Evolutionary conservation across 768 basidiomycete genomes (phyloP).

Genomic region (Fomitopsis pulvina): DNA sequence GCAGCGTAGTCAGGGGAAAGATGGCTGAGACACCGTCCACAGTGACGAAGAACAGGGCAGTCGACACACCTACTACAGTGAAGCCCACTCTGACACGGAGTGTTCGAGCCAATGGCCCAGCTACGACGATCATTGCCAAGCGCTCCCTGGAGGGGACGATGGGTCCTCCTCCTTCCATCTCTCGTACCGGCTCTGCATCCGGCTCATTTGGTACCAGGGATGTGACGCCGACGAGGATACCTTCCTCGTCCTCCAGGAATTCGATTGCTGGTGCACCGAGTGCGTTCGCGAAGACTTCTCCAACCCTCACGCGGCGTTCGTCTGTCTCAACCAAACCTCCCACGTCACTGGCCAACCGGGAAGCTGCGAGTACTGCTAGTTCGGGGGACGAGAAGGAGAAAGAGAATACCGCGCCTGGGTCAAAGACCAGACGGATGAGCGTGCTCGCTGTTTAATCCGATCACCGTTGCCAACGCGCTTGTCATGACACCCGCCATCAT

Average conservation of each 20-base stretch:
- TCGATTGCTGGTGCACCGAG: slow-evolving; percentile 10
- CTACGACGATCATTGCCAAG: slow-evolving; percentile 15
- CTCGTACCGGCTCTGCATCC: slow-evolving; percentile 7
- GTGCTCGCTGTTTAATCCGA: slow-evolving; percentile 12
- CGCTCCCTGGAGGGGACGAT: slow-evolving; percentile 33
- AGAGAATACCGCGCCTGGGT: slow-evolving; percentile 26
- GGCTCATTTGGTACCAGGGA: slow-evolving; percentile 1
- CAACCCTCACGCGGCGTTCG: slow-evolving; percentile 11
- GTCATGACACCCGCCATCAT: background rate
- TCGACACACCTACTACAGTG: slow-evolving; percentile 10
- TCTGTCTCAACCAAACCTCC: slow-evolving; percentile 25
- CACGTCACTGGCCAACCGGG: slow-evolving; percentile 24
- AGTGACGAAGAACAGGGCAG: slow-evolving; percentile 2
- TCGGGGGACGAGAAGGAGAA: slow-evolving; percentile 60
- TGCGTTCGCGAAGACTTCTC: slow-evolving; percentile 10
- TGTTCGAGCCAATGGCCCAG: slow-evolving; percentile 34
- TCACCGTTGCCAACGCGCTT: background rate
- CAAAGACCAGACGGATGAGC: slow-evolving; percentile 18
- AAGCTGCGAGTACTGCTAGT: slow-evolving; percentile 28
- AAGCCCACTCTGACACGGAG: slow-evolving; percentile 43
- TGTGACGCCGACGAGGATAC: slow-evolving; percentile 17
- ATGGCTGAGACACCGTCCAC: slow-evolving; percentile 32
- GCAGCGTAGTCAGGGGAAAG: slow-evolving; percentile 31
- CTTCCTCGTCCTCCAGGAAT: slow-evolving; percentile 10
- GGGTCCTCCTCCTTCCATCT: slow-evolving; percentile 39